A percentile compares a stretch with the other conserved stretches of the same genome.
phyloP scores from a whole-genome alignment of 2,329 filamentous ascomycete genomes.

The Aspergillus ochraceus region DNA sequence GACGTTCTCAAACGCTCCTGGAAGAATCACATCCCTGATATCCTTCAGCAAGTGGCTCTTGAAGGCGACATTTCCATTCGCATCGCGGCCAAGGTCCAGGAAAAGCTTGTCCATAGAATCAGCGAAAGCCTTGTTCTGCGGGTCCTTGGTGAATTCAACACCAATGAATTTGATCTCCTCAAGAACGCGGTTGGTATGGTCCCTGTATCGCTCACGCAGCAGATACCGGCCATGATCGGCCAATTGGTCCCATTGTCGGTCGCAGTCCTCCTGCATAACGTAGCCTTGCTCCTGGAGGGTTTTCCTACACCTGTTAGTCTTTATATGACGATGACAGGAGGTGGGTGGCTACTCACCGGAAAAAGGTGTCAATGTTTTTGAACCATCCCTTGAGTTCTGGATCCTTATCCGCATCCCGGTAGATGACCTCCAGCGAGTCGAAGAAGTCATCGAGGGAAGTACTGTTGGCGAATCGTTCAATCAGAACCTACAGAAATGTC shows the following conservation, averaged over 20 bases:
- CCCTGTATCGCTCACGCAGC: constrained; percentile 82
- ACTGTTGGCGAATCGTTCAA: constrained; percentile 94
- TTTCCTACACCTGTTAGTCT: constrained; percentile 49
- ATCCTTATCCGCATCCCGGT: constrained; percentile 82
- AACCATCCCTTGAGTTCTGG: constrained; percentile 89
- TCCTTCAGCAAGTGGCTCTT: constrained; percentile 94
- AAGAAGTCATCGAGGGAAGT: constrained; percentile 87
- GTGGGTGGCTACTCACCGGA: constrained; percentile 49
- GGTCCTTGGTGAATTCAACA: constrained; percentile 85
- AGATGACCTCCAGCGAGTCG: constrained; percentile 80
- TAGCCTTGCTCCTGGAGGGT: constrained; percentile 88
- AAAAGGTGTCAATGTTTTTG: constrained; percentile 71
- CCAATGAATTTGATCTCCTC: constrained; percentile 89
- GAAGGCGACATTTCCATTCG: constrained; percentile 80
- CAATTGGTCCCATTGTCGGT: constrained; percentile 76
- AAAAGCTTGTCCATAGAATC: constrained; percentile 80
- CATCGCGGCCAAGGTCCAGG: constrained; percentile 82
- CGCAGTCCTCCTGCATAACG: constrained; percentile 79
- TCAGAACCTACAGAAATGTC: constrained; percentile 66
- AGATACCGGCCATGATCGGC: constrained; percentile 85
- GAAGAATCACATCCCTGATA: constrained; percentile 80
- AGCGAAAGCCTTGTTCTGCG: constrained; percentile 79
- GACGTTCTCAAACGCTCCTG: constrained; percentile 76
- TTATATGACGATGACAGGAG: not conserved
- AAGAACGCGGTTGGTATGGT: constrained; percentile 79